Base-by-base conservation (phyloP, 768 basidiomycete species). In the Crucibulum laeve region DNA sequence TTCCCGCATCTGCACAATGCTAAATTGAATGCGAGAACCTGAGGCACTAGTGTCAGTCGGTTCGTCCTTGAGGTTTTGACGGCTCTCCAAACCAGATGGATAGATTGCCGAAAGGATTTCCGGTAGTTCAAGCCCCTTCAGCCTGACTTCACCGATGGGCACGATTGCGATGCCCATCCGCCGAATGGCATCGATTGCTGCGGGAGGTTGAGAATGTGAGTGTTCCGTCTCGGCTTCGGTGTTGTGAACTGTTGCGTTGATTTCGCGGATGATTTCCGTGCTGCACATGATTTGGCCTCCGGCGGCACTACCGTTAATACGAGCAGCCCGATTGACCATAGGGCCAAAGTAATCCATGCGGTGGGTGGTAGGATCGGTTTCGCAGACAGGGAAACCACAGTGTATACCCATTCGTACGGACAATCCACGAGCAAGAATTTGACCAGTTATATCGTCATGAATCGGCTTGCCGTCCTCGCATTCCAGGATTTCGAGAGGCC, bases 281-380 rank as follows among this genome's bases (percentile, higher is more conserved):
- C 89, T 92, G 56, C 89, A 86, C 79, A 88, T 85, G 58, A 98
- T 90, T 61, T 98, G 91, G 0, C 96, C 96, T 5, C 96, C 96
- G 6, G 81, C 80, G 0, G 96, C 93, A 45, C 71, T 77, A 17
- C 84, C 81, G 47, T 73, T 79, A 54, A 99, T 89, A 30, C 95
- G 79, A 4, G 95, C 82, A 0, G 94, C 76, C 24, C 93, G 87
- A 63, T 97, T 98, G 52, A 95, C 91, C 80, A 96, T 91, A 1
- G 92, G 85, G 0, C 94, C 94, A 54, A 95, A 90, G 64, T 98
- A 98, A 61, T 98, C 95, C 96, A 99, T 98, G 35, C 96, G 86
- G 46, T 82, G 71, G 3, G 92, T 95, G 57, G 91, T 83, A 2
- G 87, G 85, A 63, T 99, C 96, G 3, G 81, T 76, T 57, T 96